Evolutionary conservation across 2,329 filamentous ascomycete genomes (phyloP).

Genomic region (Hypoxylon sp.): DNA sequence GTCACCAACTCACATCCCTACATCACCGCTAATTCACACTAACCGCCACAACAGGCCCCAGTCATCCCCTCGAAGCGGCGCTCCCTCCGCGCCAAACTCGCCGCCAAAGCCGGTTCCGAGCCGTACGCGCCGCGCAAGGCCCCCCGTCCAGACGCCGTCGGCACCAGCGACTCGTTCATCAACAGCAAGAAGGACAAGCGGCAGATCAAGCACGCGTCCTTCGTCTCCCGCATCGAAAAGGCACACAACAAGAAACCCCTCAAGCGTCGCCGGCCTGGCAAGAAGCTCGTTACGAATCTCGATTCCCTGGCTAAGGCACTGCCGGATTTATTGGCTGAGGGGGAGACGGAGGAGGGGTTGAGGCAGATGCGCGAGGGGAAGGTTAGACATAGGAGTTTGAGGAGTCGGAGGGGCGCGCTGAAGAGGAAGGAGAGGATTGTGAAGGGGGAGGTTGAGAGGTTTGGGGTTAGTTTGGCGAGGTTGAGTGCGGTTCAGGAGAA

Average conservation of each 20-base stretch:
- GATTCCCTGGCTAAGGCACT: conserved; percentile 85
- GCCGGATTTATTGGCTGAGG: conserved; percentile 70
- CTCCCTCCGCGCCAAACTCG: conserved; percentile 70
- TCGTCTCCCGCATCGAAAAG: conserved; percentile 83
- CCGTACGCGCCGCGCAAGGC: conserved; percentile 67
- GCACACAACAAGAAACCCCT: conserved; percentile 62
- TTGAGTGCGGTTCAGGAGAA: conserved; percentile 65
- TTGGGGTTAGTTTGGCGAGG: conserved; percentile 85
- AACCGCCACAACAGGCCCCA: conserved; percentile 56
- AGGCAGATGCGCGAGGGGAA: conserved; percentile 68
- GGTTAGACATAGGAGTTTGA: conserved; percentile 81
- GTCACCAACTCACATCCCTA: background rate
- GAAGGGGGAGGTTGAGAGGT: conserved; percentile 84
- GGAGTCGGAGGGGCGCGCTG: conserved; percentile 81
- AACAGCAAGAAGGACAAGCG: conserved; percentile 88
- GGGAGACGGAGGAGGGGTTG: conserved; percentile 63
- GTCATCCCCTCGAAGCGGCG: conserved; percentile 66
- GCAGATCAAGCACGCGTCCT: conserved; percentile 82
- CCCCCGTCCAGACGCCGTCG: conserved; percentile 66
- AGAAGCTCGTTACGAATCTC: conserved; percentile 84
- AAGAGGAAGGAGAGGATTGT: conserved; percentile 88
- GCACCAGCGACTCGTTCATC: conserved; percentile 69
- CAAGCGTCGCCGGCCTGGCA: conserved; percentile 78
- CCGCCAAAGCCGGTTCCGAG: conserved; percentile 64
- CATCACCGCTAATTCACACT: background rate